A percentile compares a stretch with the other conserved stretches of the same genome.
phyloP scores from a whole-genome alignment of 2,329 filamentous ascomycete species.

The Camptophora hylomeconis region DNA sequence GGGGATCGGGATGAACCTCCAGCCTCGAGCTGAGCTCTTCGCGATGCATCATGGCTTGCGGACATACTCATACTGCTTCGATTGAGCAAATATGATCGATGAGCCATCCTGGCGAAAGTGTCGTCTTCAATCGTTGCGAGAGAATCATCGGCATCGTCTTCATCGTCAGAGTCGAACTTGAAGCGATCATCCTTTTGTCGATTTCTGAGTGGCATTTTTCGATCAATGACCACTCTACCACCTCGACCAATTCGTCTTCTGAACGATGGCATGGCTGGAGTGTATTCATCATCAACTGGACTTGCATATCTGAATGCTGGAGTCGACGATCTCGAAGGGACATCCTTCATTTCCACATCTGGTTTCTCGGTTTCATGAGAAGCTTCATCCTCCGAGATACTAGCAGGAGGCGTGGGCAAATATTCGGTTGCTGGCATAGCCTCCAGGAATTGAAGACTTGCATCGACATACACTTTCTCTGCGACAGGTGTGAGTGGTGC shows the following conservation, averaged over 20 bases:
- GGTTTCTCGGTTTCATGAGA: slow-evolving; percentile 4
- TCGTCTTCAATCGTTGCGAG: neutral
- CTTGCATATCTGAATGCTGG: slow-evolving; percentile 27
- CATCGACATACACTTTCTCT: slow-evolving; percentile 43
- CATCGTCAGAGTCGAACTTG: slow-evolving; percentile 79
- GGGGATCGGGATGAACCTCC: slow-evolving; percentile 12
- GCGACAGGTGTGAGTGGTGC: slow-evolving; percentile 69
- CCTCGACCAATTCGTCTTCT: slow-evolving; percentile 73
- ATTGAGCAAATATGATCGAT: slow-evolving; percentile 20
- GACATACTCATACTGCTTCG: no score
- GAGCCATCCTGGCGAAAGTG: slow-evolving; percentile 19
- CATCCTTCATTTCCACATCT: slow-evolving; percentile 16
- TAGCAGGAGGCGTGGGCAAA: slow-evolving; percentile 37
- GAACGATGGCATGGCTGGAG: slow-evolving; percentile 48
- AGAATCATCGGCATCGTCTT: slow-evolving; percentile 38
- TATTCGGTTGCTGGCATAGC: slow-evolving; percentile 55
- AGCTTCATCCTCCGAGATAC: slow-evolving; percentile 30
- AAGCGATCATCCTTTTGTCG: slow-evolving; percentile 53
- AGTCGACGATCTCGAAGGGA: slow-evolving; percentile 20
- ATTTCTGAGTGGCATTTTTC: slow-evolving; percentile 49
- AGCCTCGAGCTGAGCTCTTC: slow-evolving; percentile 9
- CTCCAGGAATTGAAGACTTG: slow-evolving; percentile 42
- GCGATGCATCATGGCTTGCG: no score
- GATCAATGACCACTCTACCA: slow-evolving; percentile 78
- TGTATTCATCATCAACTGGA: slow-evolving; percentile 28